phyloP scores from a whole-genome alignment of 352 stramenopile genomes.

The Phytophthora pistaciae region DNA sequence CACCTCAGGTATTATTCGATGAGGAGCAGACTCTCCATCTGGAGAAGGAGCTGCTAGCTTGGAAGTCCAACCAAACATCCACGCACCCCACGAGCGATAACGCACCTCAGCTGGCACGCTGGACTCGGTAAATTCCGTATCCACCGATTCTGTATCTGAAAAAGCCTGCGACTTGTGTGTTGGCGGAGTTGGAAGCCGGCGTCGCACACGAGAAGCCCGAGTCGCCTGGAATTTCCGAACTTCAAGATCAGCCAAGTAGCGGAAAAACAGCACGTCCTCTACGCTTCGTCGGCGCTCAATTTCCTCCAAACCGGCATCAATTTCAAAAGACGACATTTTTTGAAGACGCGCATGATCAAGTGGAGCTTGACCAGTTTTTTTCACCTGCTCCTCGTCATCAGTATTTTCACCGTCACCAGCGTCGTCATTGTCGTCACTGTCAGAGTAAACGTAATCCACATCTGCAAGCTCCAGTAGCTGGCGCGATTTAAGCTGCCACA shows the following conservation, averaged over 20 bases:
- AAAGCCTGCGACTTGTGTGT: slow-evolving; percentile 56
- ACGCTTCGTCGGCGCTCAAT: slow-evolving; percentile 79
- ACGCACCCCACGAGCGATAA: slow-evolving; percentile 84
- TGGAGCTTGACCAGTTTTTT: background rate
- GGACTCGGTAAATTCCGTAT: slow-evolving; percentile 77
- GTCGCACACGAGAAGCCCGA: slow-evolving; percentile 26
- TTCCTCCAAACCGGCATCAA: slow-evolving; percentile 61
- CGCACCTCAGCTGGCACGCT: slow-evolving; percentile 76
- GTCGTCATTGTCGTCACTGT: slow-evolving; percentile 73
- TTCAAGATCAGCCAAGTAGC: slow-evolving; percentile 77
- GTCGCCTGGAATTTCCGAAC: slow-evolving; percentile 44
- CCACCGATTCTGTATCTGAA: slow-evolving; percentile 85
- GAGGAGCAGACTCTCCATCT: slow-evolving; percentile 36
- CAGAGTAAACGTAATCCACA: slow-evolving; percentile 48
- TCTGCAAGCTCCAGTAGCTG: slow-evolving; percentile 41
- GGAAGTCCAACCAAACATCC: slow-evolving; percentile 90
- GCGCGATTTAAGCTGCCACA: slow-evolving; percentile 65
- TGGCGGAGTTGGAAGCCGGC: slow-evolving; percentile 41
- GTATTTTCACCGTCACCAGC: slow-evolving; percentile 24
- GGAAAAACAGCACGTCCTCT: slow-evolving; percentile 89
- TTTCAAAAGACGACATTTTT: slow-evolving; percentile 31
- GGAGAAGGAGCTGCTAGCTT: slow-evolving; percentile 56
- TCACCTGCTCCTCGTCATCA: slow-evolving; percentile 24
- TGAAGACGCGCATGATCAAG: slow-evolving; percentile 17
- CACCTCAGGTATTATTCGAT: slow-evolving; percentile 76